Percentiles rank a stretch among this genome's conserved stretches.
Evolutionary conservation across 2,329 filamentous ascomycete genomes (phyloP).

Genomic region (Trichophyton benhamiae): DNA sequence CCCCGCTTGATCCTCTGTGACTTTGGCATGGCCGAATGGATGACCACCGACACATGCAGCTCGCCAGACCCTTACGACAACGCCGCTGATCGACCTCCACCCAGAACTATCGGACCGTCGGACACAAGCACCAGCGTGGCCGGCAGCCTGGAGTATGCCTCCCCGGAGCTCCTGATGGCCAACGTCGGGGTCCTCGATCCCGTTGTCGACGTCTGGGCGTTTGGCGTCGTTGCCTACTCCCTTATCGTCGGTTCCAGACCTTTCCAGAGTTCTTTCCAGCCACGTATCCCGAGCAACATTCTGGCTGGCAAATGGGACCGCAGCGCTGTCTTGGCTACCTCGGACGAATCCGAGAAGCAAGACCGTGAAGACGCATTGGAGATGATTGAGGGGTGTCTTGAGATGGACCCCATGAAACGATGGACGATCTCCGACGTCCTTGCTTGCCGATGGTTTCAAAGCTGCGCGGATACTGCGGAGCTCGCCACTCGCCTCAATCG

Average conservation of each 20-base stretch:
- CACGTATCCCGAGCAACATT: slow-evolving; percentile 48
- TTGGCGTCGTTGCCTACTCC: slow-evolving; percentile 51
- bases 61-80: slow-evolving; percentile 40
- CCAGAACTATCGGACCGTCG: slow-evolving; percentile 42
- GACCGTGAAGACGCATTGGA: slow-evolving; percentile 39
- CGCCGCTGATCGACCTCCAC: slow-evolving; percentile 36
- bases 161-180: slow-evolving; percentile 35
- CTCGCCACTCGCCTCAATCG: slow-evolving; percentile 22
- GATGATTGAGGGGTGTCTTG: slow-evolving; percentile 48
- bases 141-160: slow-evolving; percentile 47
- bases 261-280: slow-evolving; percentile 49
- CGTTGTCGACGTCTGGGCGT: slow-evolving; percentile 55
- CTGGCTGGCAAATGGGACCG: slow-evolving; percentile 47
- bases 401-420: slow-evolving; percentile 42
- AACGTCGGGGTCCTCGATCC: slow-evolving; percentile 33
- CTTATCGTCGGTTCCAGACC: slow-evolving; percentile 50
- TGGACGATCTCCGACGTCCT: slow-evolving; percentile 48
- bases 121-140: slow-evolving; percentile 47
- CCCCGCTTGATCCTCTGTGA: slow-evolving; percentile 49
- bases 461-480: slow-evolving; percentile 23
- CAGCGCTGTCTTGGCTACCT: slow-evolving; percentile 34
- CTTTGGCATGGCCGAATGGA: slow-evolving; percentile 58
- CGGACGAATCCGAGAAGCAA: slow-evolving; percentile 23
- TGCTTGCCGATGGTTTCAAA: slow-evolving; percentile 43
- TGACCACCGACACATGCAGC: slow-evolving; percentile 43